A percentile compares a stretch with the other conserved stretches of the same genome.
Evolutionary conservation across 2,329 filamentous ascomycete species (phyloP).

Genomic region (Diaporthe vexans): DNA sequence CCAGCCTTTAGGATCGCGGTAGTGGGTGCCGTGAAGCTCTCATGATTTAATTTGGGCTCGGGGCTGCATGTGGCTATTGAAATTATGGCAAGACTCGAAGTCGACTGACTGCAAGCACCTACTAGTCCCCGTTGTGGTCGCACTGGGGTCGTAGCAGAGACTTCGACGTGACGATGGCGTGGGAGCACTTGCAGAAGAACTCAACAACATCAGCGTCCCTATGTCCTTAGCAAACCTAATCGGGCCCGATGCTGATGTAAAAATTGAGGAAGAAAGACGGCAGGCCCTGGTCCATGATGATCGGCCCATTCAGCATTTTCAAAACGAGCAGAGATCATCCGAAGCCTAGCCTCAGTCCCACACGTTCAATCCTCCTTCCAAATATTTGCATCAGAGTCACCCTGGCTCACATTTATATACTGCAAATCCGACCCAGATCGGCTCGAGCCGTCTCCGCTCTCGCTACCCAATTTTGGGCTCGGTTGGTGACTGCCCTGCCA

Average conservation of each 20-base stretch:
- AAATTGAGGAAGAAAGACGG: neutral
- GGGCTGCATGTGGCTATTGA: neutral
- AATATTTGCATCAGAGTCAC: slow-evolving; percentile 60
- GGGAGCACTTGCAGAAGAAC: neutral
- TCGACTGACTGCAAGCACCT: neutral
- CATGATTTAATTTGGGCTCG: neutral
- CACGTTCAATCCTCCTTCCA: slow-evolving; percentile 57
- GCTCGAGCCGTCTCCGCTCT: slow-evolving; percentile 43
- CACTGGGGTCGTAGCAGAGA: neutral
- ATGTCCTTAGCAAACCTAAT: neutral
- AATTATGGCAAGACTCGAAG: neutral
- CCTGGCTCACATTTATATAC: slow-evolving; percentile 66
- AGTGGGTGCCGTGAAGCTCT: neutral
- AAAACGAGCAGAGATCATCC: slow-evolving; percentile 10
- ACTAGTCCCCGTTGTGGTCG: neutral
- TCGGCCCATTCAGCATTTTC: neutral
- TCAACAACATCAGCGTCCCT: neutral
- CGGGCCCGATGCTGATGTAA: too few relatives aligned
- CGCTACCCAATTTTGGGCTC: slow-evolving; percentile 48
- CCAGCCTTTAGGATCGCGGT: neutral
- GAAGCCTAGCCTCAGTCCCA: too few relatives aligned
- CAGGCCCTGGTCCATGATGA: neutral
- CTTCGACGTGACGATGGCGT: neutral
- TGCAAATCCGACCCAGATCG: slow-evolving; percentile 51
- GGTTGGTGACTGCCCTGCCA: slow-evolving; percentile 60